Conservation (phyloP, 331 rosid genomes). For the Malus hybrid region DNA sequence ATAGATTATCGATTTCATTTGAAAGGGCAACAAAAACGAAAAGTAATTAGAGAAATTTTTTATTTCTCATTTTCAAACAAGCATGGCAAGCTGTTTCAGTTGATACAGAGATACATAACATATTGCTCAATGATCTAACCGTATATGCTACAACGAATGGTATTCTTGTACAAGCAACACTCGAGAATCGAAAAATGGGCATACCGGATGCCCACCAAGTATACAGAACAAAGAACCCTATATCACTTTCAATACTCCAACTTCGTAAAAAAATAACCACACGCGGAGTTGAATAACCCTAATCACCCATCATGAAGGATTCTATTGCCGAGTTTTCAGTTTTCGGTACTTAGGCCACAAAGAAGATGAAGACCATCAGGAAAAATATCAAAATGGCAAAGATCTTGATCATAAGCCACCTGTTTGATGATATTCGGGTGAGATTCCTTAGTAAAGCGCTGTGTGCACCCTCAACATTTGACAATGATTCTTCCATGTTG, state of each 20-base stretch:
- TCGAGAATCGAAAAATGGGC: conserved; percentile 12
- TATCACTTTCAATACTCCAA: conserved; percentile 3
- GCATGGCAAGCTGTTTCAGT: too few species aligned
- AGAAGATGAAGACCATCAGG: conserved; percentile 64
- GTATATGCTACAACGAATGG: background rate
- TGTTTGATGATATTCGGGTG: conserved; percentile 70
- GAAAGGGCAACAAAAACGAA: too few species aligned
- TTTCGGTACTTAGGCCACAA: conserved; percentile 51
- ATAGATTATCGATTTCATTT: too few species aligned
- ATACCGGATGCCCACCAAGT: background rate
- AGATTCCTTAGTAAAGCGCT: conserved; percentile 81
- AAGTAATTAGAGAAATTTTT: too few species aligned
- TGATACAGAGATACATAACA: too few species aligned
- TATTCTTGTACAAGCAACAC: conserved; percentile 7
- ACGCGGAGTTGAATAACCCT: conserved; percentile 1
- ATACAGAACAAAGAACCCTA: conserved; percentile 23
- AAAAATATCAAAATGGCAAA: conserved; percentile 64
- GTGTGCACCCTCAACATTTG: conserved; percentile 91
- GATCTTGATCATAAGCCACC: conserved; percentile 85
- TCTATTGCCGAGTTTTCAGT: conserved; percentile 9
- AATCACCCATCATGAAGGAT: conserved; percentile 6
- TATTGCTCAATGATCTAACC: too few species aligned
- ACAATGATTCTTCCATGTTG: conserved; percentile 86
- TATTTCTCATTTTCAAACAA: too few species aligned
- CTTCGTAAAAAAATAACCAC: conserved; percentile 4